Percentiles rank a stretch among this genome's conserved stretches.
These are phyloP conservation scores for Psophocarpus tetragonolobus DNA, from an alignment of 306 rosid species.

Conservation along the genomic window DNA sequence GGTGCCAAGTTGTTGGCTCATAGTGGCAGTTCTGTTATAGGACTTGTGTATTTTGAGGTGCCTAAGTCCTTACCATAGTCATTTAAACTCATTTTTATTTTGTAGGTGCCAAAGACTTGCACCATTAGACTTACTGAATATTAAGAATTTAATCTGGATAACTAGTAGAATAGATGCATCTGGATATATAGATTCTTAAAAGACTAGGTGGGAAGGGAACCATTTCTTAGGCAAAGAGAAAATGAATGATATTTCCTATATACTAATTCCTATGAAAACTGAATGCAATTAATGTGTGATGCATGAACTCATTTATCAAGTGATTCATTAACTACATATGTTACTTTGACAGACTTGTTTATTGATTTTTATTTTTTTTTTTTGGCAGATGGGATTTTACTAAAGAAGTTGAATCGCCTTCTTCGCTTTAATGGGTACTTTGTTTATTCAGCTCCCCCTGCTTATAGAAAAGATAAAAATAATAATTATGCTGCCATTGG, in stretches of 20 bases:
- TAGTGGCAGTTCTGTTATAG: no score
- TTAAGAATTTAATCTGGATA: slow-evolving; percentile 19
- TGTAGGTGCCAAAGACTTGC: no score
- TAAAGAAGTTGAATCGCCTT: slow-evolving; percentile 80
- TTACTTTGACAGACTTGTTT: not conserved
- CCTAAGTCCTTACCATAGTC: no score
- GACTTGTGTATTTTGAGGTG: no score
- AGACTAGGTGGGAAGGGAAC: not conserved
- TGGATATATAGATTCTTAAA: not conserved
- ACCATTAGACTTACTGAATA: no score
- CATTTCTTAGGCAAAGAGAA: not conserved
- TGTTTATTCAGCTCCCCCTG: slow-evolving; percentile 93
- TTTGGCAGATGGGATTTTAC: slow-evolving; percentile 83
- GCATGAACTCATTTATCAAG: not conserved
- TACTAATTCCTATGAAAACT: not conserved
- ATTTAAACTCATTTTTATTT: no score
- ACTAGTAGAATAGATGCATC: slow-evolving; percentile 15
- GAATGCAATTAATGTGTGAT: not conserved
- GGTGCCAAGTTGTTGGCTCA: no score
- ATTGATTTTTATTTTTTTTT: slow-evolving; percentile 26
- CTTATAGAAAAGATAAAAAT: slow-evolving; percentile 74
- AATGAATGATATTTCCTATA: not conserved
- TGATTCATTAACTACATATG: not conserved
- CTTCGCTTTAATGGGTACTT: slow-evolving; percentile 82
- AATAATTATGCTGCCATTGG: slow-evolving; percentile 73